Evolutionary conservation across 331 rosid genomes (phyloP), one percentile per base, ranked within the genome.

Genomic region (Dryas integrifolia): DNA sequence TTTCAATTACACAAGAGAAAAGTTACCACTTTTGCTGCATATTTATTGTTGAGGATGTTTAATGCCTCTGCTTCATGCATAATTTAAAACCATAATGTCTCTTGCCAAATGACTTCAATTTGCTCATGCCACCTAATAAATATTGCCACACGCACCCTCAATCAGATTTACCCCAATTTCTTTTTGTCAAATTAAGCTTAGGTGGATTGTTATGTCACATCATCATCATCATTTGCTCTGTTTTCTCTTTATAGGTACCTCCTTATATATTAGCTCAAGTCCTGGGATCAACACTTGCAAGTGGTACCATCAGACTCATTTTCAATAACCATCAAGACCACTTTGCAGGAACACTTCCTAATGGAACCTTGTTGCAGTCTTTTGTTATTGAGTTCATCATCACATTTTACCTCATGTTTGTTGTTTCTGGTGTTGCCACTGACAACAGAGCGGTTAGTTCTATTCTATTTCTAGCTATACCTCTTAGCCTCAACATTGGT

Each of bases 401-500:
- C 87, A 95, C 99, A 1, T 95, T 92, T 79, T 78, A 68, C 77
- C 97, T 95, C 73, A 89, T 92, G 97, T 89, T 92, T 30, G 85
- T 87, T 26, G 83, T 95, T 4, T 95, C 96, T 5, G 99, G 92
- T 0, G 97, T 95, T n/a, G 96, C 96, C 45, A 95, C 98, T 0
- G 98, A 95, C 75, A 86, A 79, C 79, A 83, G 97, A 84, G 98
- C 97, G 77, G 98, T 92, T n/a, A 55, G 38, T 43, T 7, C 48
- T 5, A 9, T 43, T 16, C 41, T 35, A 13, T 61, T 21, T 18
- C 24, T 49, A 30, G 35, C 3, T 30, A 1, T 30, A n/a, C 40
- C 55, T 21, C 47, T 16, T 40, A 0, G 24, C 8, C 69, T 46
- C 58, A 61, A 5, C 39, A 45, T 47, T 62, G n/a, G 39, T 38